A percentile compares a stretch with the other conserved stretches of the same genome.
phyloP scores from a whole-genome alignment of 805 yeast species.

The Saturnispora silvae region DNA sequence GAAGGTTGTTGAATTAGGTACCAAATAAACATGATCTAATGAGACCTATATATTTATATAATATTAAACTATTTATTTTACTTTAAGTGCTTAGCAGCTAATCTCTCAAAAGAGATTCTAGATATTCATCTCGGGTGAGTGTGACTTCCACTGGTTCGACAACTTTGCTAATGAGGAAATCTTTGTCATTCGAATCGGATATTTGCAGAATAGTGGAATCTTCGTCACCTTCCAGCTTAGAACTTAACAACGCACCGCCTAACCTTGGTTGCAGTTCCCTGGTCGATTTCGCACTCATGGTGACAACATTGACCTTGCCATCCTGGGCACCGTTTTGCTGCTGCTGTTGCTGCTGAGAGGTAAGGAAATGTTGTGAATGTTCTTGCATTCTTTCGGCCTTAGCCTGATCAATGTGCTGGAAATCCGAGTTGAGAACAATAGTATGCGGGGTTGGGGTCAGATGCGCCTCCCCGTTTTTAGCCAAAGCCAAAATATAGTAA shows the following conservation, averaged over 20 bases:
- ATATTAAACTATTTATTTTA: no score
- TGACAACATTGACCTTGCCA: constrained; percentile 55
- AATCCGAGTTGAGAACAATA: constrained; percentile 72
- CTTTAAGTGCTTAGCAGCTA: neutral
- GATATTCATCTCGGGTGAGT: constrained; percentile 24
- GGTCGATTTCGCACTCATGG: constrained; percentile 61
- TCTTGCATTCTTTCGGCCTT: constrained; percentile 10
- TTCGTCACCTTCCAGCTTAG: constrained; percentile 56
- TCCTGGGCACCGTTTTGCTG: neutral
- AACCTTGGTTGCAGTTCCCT: constrained; percentile 49
- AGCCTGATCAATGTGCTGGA: constrained; percentile 61
- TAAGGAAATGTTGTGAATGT: constrained; percentile 32
- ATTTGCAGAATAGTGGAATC: constrained; percentile 21
- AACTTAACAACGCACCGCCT: constrained; percentile 61
- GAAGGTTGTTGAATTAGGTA: constrained; percentile 69
- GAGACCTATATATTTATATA: neutral
- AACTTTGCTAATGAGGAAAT: constrained; percentile 7
- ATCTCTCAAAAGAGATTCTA: constrained; percentile 20
- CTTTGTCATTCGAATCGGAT: constrained; percentile 1
- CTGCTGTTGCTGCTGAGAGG: constrained; percentile 27
- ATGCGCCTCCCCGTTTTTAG: constrained; percentile 36
- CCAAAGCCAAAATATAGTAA: constrained; percentile 31
- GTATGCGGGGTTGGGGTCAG: constrained; percentile 56
- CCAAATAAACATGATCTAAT: constrained; percentile 3
- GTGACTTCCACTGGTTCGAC: constrained; percentile 14